Evolutionary conservation across 2,329 filamentous ascomycete genomes (phyloP), one percentile per base, ranked within the genome.

Genomic region (Xylariaceae sp.): DNA sequence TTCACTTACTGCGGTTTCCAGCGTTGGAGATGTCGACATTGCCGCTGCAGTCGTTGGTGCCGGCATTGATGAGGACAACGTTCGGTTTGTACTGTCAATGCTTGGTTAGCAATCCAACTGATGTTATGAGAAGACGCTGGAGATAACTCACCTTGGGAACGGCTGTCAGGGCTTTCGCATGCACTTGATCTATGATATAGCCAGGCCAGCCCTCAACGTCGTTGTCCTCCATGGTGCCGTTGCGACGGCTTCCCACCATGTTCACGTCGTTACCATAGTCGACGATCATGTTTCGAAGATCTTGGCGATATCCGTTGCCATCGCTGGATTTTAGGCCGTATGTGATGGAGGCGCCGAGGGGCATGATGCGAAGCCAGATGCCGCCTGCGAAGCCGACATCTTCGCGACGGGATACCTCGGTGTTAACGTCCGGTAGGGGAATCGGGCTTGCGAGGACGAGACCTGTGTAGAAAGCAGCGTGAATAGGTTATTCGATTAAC

Each of bases 11-110:
- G 8, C 74, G 68, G 6, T 65, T 56, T 3, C 69, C 68, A 5
- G 69, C 68, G 13, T 63, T 62, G 6, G 66, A 13, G n/a, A 74
- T 56, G 54, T 73, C 66, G 13, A 69, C 60, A 59, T 72, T 64
- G 35, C 69, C 70, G 35, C 68, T 60, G 62, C 73, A 74, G 62
- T 78, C 75, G 60, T 77, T 77, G 11, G 75, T 74, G 1, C 76
- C 75, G 6, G 66, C 71, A 58, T 77, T 75, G 58, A 77, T 59
- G 6, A 74, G 64, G 48, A 77, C 67, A 10, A 77, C 30, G 56
- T 76, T 73, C 0, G 76, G 75, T 59, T 67, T 66, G 56, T 68
- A 67, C 35, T 63, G 18, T 3, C 48, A 37, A 9, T 2, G 37
- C 7, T 30, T 35, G 5, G 17, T 59, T 9, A 61, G 56, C n/a